Evolutionary conservation across 306 rosid genomes (phyloP).

Genomic region (Dryas alaskensis): DNA sequence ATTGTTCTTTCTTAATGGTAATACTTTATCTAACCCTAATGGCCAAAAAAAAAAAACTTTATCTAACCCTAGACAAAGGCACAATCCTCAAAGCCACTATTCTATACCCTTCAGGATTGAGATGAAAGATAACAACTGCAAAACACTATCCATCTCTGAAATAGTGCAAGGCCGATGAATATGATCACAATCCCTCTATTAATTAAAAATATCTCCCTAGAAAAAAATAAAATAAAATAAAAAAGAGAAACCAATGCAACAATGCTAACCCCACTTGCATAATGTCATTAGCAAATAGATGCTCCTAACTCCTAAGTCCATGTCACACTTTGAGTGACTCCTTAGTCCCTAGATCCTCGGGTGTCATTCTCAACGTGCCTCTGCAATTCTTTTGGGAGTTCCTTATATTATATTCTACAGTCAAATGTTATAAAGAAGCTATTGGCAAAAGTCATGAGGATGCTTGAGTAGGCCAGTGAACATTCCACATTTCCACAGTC

Average conservation of each 20-base stretch:
- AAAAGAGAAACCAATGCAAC: too few relatives aligned
- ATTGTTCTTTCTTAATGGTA: background rate
- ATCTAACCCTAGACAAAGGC: slow-evolving; percentile 12
- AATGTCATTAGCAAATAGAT: background rate
- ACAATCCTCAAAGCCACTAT: slow-evolving; percentile 29
- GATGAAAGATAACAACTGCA: background rate
- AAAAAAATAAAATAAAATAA: background rate
- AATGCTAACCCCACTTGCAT: too few relatives aligned
- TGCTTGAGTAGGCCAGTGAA: too few relatives aligned
- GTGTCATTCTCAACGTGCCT: slow-evolving; percentile 12
- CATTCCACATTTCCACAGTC: too few relatives aligned
- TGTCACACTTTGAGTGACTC: background rate
- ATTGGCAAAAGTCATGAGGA: too few relatives aligned
- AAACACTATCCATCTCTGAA: background rate
- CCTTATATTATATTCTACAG: background rate
- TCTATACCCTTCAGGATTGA: background rate
- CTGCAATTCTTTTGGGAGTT: background rate
- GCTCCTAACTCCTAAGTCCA: background rate
- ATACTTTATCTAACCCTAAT: background rate
- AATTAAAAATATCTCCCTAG: background rate
- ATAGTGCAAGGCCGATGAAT: background rate
- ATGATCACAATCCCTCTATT: background rate
- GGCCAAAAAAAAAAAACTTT: background rate
- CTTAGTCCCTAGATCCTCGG: slow-evolving; percentile 15
- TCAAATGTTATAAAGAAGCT: background rate